These are phyloP conservation scores for Colletotrichum orchidophilum DNA, from an alignment of 2,329 filamentous ascomycete species.

Conservation along the genomic window DNA sequence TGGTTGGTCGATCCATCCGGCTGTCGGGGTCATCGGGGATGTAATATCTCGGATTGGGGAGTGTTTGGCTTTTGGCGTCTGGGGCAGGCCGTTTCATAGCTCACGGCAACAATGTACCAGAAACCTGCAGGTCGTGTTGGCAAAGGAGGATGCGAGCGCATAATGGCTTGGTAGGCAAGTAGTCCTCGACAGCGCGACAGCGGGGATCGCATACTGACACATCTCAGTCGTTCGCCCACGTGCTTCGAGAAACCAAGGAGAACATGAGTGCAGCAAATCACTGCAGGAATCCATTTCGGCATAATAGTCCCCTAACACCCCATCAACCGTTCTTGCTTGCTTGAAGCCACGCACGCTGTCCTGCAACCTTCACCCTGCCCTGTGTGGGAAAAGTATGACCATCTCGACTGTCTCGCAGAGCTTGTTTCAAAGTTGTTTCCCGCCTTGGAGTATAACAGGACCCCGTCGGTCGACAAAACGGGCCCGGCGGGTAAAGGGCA, in stretches of 20 bases:
- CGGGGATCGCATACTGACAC: background rate
- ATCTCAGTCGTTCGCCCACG: background rate
- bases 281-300: background rate
- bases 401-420: constrained; percentile 18
- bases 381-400: background rate
- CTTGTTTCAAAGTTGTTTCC: constrained; percentile 29
- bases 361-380: background rate
- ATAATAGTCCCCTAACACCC: background rate
- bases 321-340: background rate
- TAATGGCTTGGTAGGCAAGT: background rate
- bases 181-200: too few relatives aligned
- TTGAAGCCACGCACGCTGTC: background rate
- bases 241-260: background rate
- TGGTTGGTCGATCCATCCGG: constrained; percentile 27
- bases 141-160: background rate
- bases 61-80: constrained; percentile 9
- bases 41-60: constrained; percentile 4
- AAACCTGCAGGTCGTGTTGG: background rate
- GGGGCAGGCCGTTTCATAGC: constrained; percentile 17
- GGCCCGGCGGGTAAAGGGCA: background rate
- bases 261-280: background rate
- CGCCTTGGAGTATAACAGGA: background rate
- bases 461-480: constrained; percentile 22
- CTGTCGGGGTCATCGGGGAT: constrained; percentile 4
- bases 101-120: background rate